A percentile compares a stretch with the other conserved stretches of the same genome.
Evolutionary conservation across 768 basidiomycete genomes (phyloP).

Genomic region (Coprinellus micaceus): DNA sequence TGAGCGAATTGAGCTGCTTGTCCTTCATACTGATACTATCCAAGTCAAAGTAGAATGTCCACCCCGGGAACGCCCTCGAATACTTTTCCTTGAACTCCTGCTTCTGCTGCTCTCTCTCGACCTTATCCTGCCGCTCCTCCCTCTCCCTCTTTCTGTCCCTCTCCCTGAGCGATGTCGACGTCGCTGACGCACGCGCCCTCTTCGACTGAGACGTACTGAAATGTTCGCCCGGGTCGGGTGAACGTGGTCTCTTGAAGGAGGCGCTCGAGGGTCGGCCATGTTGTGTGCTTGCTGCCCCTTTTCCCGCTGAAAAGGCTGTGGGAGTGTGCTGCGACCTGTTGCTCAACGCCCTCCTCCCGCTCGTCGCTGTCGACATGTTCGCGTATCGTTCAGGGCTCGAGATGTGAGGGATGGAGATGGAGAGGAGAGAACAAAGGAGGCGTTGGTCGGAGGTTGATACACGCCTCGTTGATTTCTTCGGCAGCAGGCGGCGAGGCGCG

Average conservation of each 20-base stretch:
- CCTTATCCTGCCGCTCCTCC: constrained; percentile 24
- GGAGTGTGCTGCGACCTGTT: constrained; percentile 14
- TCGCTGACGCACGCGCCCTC: constrained; percentile 15
- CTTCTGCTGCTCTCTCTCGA: constrained; percentile 53
- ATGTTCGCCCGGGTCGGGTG: constrained; percentile 22
- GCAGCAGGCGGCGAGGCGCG: not conserved
- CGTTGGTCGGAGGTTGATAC: not conserved
- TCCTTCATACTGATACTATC: constrained; percentile 42
- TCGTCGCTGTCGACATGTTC: constrained; percentile 1
- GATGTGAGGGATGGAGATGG: not conserved
- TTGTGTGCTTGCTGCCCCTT: no score
- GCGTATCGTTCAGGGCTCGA: not conserved
- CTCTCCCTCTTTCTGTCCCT: constrained; percentile 42
- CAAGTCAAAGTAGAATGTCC: constrained; percentile 82
- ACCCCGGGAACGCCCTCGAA: constrained; percentile 75
- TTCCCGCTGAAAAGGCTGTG: no score
- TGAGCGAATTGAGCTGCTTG: constrained; percentile 39
- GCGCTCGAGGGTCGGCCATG: constrained; percentile 14
- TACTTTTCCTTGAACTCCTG: constrained; percentile 83
- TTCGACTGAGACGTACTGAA: constrained; percentile 11
- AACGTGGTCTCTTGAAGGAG: constrained; percentile 27
- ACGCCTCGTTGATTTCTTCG: not conserved
- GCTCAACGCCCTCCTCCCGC: not conserved
- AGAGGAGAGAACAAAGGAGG: constrained; percentile 11
- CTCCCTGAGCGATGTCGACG: constrained; percentile 1